Percentiles rank a stretch among this genome's conserved stretches.
Evolutionary conservation across 176 grass and related monocot genomes (phyloP).

Genomic region (Avena insularis): DNA sequence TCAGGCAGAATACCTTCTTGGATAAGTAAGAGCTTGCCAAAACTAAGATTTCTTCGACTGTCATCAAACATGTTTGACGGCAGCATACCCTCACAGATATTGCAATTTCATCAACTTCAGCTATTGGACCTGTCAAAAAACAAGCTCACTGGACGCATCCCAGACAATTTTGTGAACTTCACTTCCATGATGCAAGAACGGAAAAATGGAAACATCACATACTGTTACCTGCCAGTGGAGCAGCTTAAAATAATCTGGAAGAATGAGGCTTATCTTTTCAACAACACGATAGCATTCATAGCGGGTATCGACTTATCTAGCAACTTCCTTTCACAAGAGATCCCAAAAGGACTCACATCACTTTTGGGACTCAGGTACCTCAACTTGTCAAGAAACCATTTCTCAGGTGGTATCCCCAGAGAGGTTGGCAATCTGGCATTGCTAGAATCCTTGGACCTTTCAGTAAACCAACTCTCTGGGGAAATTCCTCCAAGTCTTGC

Average conservation of each 20-base stretch:
- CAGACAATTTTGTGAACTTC: neutral
- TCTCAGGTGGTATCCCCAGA: neutral
- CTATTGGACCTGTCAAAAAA: neutral
- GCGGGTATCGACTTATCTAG: neutral
- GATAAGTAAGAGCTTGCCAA: slow-evolving; percentile 10
- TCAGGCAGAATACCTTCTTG: slow-evolving; percentile 15
- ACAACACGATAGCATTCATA: neutral
- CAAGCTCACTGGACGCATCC: slow-evolving; percentile 16
- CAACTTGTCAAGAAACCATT: slow-evolving; percentile 29
- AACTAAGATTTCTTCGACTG: neutral
- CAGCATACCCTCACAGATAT: neutral
- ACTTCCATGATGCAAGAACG: neutral
- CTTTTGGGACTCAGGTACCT: slow-evolving; percentile 4
- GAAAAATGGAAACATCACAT: neutral
- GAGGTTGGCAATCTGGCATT: slow-evolving; percentile 13
- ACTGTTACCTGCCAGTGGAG: neutral
- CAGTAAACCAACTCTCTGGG: neutral
- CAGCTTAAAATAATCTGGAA: neutral
- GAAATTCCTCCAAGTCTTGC: slow-evolving; percentile 16
- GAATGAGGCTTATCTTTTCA: slow-evolving; percentile 7
- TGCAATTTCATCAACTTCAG: neutral
- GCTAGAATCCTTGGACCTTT: slow-evolving; percentile 30
- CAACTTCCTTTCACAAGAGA: slow-evolving; percentile 25
- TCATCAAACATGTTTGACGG: neutral
- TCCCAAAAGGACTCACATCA: slow-evolving; percentile 21